Percentiles rank a stretch among this genome's conserved stretches.
phyloP scores from a whole-genome alignment of 495 filamentous ascomycete species.

The Hypoxylon fragiforme region DNA sequence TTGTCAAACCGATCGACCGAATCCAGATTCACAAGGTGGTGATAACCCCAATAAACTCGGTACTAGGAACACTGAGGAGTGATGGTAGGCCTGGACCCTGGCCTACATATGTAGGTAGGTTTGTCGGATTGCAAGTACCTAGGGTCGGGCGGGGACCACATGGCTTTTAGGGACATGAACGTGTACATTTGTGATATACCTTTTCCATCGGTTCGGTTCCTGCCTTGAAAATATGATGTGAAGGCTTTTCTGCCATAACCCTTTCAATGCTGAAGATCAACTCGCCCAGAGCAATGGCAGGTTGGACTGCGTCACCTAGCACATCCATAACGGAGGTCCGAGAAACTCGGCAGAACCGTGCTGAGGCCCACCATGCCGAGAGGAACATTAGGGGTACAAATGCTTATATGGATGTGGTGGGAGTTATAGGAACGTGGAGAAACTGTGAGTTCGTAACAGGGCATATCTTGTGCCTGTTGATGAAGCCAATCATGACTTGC shows the following conservation, averaged over 20 bases:
- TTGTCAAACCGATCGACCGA: neutral
- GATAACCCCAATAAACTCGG: slow-evolving; percentile 1
- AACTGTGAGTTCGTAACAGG: slow-evolving; percentile 4
- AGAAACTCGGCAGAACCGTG: slow-evolving; percentile 16
- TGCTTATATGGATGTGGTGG: slow-evolving; percentile 4
- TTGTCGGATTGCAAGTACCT: too few relatives aligned
- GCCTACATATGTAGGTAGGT: neutral
- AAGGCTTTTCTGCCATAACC: neutral
- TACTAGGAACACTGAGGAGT: neutral
- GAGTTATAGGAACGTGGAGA: slow-evolving; percentile 4
- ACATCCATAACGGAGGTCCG: slow-evolving; percentile 30
- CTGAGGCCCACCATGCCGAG: slow-evolving; percentile 11
- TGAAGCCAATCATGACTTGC: slow-evolving; percentile 14
- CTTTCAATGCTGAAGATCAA: neutral
- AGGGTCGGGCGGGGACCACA: too few relatives aligned
- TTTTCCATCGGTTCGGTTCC: too few relatives aligned
- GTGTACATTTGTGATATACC: too few relatives aligned
- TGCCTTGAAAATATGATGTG: too few relatives aligned
- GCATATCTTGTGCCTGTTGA: neutral
- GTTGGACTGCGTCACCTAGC: too few relatives aligned
- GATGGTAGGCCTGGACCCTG: neutral
- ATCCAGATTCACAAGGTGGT: neutral
- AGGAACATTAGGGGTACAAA: slow-evolving; percentile 1
- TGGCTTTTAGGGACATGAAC: too few relatives aligned
- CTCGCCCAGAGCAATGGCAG: too few relatives aligned